Evolutionary conservation across 2,329 filamentous ascomycete species (phyloP).

Genomic region (Fusarium proliferatum): DNA sequence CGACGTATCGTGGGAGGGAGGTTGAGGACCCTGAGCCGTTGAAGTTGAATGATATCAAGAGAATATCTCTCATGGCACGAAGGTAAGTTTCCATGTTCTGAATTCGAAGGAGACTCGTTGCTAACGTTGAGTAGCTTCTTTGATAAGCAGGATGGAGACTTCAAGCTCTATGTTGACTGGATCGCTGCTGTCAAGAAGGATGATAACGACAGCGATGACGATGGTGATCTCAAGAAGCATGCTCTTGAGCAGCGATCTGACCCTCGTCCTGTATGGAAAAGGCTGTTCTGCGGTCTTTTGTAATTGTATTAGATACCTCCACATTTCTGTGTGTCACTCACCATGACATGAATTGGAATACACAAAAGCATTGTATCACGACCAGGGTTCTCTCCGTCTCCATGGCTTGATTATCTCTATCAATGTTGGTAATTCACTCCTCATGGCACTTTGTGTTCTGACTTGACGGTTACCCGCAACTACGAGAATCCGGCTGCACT

Average conservation of each 20-base stretch:
- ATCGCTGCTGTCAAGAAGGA: conserved; percentile 45
- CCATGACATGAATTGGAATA: neutral
- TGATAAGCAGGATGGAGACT: conserved; percentile 76
- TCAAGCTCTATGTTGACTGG: conserved; percentile 53
- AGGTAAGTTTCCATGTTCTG: conserved; percentile 64
- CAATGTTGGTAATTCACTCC: too few species aligned
- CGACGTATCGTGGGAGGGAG: conserved; percentile 79
- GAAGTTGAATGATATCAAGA: conserved; percentile 69
- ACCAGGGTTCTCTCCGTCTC: neutral
- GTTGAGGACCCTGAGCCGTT: conserved; percentile 69
- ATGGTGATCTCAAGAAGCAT: conserved; percentile 39
- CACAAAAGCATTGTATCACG: neutral
- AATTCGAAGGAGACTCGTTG: neutral
- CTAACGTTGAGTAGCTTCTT: conserved; percentile 72
- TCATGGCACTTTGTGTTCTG: neutral
- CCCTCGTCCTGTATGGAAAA: conserved; percentile 39
- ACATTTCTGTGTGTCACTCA: neutral
- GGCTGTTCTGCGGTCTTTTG: conserved; percentile 45
- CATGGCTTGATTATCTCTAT: neutral
- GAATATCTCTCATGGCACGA: conserved; percentile 82
- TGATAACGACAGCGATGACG: conserved; percentile 40
- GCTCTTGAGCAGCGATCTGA: neutral
- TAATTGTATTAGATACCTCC: conserved; percentile 7
- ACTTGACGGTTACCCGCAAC: neutral
- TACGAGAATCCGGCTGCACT: neutral